Evolutionary conservation across 768 basidiomycete genomes (phyloP).

Genomic region (Candolleomyces aberdarensis): DNA sequence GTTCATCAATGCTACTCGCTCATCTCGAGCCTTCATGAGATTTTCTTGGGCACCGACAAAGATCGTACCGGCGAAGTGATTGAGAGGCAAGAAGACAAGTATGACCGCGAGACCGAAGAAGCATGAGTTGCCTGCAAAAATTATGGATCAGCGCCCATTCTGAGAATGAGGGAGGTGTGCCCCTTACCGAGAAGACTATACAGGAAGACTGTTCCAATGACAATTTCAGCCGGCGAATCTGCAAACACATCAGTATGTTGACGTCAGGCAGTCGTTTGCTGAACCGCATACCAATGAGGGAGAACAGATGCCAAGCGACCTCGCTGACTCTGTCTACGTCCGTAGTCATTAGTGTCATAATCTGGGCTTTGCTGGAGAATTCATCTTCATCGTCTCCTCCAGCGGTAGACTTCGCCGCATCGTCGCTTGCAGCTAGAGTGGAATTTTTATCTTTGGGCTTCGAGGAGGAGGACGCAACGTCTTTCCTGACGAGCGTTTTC

Average conservation of each 20-base stretch:
- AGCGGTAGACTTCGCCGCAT: constrained; percentile 6
- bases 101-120: constrained; percentile 78
- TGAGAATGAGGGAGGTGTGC: background rate
- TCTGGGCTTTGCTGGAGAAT: constrained; percentile 68
- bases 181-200: constrained; percentile 68
- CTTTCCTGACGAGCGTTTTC: constrained; percentile 87
- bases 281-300: constrained; percentile 58
- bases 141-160: background rate
- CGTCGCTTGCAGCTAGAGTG: constrained; percentile 6
- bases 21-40: constrained; percentile 91
- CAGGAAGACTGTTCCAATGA: constrained; percentile 70
- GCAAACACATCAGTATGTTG: background rate
- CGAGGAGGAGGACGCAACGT: constrained; percentile 58
- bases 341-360: constrained; percentile 96
- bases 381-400: constrained; percentile 48
- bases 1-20: constrained; percentile 89
- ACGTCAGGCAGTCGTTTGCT: background rate
- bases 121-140: constrained; percentile 53
- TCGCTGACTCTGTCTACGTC: constrained; percentile 90
- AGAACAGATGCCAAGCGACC: constrained; percentile 75
- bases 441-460: constrained; percentile 2
- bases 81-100: constrained; percentile 69
- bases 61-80: constrained; percentile 80
- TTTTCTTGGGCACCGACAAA: constrained; percentile 71
- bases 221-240: constrained; percentile 79